phyloP scores from a whole-genome alignment of 2,329 filamentous ascomycete genomes.

The Pseudohalonectria lignicola region DNA sequence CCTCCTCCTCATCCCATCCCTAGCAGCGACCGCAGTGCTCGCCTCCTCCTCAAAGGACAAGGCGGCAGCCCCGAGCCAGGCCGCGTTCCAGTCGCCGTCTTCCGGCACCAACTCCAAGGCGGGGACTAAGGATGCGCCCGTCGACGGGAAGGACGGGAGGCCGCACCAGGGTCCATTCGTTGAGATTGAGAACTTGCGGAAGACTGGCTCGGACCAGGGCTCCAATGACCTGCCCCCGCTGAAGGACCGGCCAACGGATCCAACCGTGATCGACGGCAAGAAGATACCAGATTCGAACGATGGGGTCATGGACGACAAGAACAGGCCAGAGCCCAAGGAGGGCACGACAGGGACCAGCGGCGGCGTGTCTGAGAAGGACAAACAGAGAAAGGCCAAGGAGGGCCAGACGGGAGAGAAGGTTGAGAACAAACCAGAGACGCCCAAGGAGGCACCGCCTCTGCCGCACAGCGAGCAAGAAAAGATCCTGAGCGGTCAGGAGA shows the following conservation, averaged over 20 bases:
- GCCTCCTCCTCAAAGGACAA: constrained; percentile 14
- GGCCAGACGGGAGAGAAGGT: constrained; percentile 51
- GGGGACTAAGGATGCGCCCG: constrained; percentile 65
- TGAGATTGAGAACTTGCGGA: constrained; percentile 33
- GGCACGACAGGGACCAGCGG: constrained; percentile 84
- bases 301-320: constrained; percentile 88
- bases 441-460: constrained; percentile 74
- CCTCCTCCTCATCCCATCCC: constrained; percentile 46
- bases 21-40: constrained; percentile 34
- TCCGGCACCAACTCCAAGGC: constrained; percentile 15
- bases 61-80: constrained; percentile 10
- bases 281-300: constrained; percentile 56
- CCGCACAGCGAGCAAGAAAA: constrained; percentile 73
- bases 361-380: constrained; percentile 79
- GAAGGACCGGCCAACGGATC: constrained; percentile 39
- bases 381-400: constrained; percentile 59
- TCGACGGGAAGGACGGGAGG: constrained; percentile 89
- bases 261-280: constrained; percentile 44
- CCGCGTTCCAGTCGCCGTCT: constrained; percentile 14
- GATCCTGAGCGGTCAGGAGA: constrained; percentile 30
- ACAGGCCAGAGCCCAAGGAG: constrained; percentile 63
- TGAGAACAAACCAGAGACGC: constrained; percentile 68
- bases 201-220: constrained; percentile 15
- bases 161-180: constrained; percentile 81
- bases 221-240: constrained; percentile 29